Percentiles rank a stretch among this genome's conserved stretches.
Conservation (phyloP, 768 basidiomycete genomes). For the Symmetrospora coprosmae region DNA sequence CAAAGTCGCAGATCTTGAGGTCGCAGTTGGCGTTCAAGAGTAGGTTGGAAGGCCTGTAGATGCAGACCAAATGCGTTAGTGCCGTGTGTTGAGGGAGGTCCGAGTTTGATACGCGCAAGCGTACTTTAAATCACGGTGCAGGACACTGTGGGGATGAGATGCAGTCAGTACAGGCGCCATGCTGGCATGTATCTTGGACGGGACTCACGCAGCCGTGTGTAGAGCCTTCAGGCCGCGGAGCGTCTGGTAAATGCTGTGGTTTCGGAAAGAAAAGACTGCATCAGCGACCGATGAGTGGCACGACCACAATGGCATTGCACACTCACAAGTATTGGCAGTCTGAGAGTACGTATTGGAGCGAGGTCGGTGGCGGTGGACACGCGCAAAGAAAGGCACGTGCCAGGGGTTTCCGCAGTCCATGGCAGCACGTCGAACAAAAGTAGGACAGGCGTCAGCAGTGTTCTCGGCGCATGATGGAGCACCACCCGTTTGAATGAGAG, state of each 20-base stretch:
- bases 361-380: too few species aligned
- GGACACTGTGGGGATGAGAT: slow-evolving; percentile 40
- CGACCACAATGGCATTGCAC: neutral
- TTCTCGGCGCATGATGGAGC: too few species aligned
- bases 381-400: too few species aligned
- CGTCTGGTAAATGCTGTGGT: slow-evolving; percentile 49
- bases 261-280: neutral
- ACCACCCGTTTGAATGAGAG: neutral
- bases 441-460: neutral
- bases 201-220: slow-evolving; percentile 61
- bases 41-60: slow-evolving; percentile 59
- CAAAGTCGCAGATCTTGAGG: slow-evolving; percentile 58
- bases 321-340: slow-evolving; percentile 33
- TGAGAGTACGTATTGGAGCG: neutral
- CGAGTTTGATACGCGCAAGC: slow-evolving; percentile 40
- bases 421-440: neutral
- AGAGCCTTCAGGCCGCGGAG: slow-evolving; percentile 88
- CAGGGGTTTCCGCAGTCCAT: too few species aligned
- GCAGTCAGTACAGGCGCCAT: too few species aligned
- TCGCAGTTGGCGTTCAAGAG: slow-evolving; percentile 63
- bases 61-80: neutral
- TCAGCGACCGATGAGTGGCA: neutral
- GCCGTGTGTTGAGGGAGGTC: slow-evolving; percentile 30
- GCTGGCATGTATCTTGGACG: too few species aligned
- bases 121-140: slow-evolving; percentile 42